These are phyloP conservation scores for Xylaria sp. DNA, from an alignment of 2,329 filamentous ascomycete species.

Conservation along the genomic window DNA sequence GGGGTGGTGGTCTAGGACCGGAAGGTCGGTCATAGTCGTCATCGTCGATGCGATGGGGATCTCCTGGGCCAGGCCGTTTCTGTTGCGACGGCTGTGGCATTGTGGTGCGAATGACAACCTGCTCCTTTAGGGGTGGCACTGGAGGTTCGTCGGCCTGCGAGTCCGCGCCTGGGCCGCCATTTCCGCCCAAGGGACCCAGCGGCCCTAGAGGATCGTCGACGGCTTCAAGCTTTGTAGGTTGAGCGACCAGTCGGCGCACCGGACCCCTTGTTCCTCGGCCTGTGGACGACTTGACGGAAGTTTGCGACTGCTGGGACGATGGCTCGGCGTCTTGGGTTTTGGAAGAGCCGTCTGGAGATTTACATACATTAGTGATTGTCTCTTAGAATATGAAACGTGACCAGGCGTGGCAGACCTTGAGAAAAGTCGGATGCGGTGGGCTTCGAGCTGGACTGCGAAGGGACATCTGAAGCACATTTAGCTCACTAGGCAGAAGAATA, in stretches of 20 bases:
- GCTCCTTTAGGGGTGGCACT: slow-evolving; percentile 75
- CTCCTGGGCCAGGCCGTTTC: slow-evolving; percentile 58
- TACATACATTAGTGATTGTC: slow-evolving; percentile 33
- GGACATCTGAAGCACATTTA: slow-evolving; percentile 52
- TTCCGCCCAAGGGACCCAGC: slow-evolving; percentile 73
- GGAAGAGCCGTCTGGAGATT: slow-evolving; percentile 39
- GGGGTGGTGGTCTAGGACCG: slow-evolving; percentile 73
- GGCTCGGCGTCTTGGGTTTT: slow-evolving; percentile 46
- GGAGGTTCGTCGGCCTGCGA: slow-evolving; percentile 65
- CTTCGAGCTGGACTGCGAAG: slow-evolving; percentile 52
- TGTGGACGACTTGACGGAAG: slow-evolving; percentile 46
- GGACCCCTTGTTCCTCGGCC: slow-evolving; percentile 47
- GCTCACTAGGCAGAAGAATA: slow-evolving; percentile 34
- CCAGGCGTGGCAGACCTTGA: slow-evolving; percentile 41
- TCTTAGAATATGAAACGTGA: neutral
- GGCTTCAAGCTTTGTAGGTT: slow-evolving; percentile 81
- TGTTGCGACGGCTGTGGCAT: slow-evolving; percentile 60
- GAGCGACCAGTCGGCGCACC: slow-evolving; percentile 73
- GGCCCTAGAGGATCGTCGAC: slow-evolving; percentile 82
- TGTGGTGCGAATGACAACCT: slow-evolving; percentile 68
- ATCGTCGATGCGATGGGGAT: slow-evolving; percentile 75
- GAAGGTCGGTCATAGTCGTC: slow-evolving; percentile 67
- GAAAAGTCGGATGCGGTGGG: slow-evolving; percentile 44
- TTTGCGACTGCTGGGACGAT: slow-evolving; percentile 49
- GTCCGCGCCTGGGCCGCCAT: slow-evolving; percentile 51